Evolutionary conservation across 768 basidiomycete genomes (phyloP), one percentile per base, ranked within the genome.

Genomic region (Lactarius pseudohatsudake): DNA sequence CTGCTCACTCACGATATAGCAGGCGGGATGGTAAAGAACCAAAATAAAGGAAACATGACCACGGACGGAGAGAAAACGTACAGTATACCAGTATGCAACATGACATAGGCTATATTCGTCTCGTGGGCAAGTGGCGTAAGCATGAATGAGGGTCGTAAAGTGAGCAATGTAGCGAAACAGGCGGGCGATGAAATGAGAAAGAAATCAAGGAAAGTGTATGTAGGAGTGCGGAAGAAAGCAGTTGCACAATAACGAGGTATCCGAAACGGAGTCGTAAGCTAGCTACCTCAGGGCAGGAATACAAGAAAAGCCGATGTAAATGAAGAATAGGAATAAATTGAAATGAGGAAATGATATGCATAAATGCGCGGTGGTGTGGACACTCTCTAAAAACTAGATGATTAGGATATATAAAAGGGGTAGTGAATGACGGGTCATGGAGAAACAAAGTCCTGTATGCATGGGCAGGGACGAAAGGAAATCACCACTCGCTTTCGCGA

Each of bases 401-500:
- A 58, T 56, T 61, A 59, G 61, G 66, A 66, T 57, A 68, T 59
- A 64, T 59, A 50, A 30, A 16, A 53, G 16, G 32, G 16, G 7
- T 18, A n/a, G 43, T 41, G 53, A 69, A 30, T 7, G 22, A 53
- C 28, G 10, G 43, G n/a, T 60, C 41, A 54, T 32, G 22, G 50
- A 41, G 6, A 15, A 10, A 10, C 1, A 11, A 10, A 22, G 43
- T 66, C n/a, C 28, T 26, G n/a, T 10, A 32, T 32, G 45, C 32
- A 36, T 20, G 36, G 8, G 50, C 16, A 22, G 50, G 26, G 18
- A 13, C 28, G 22, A 43, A 13, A 41, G n/a, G 8, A 45, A 43
- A 41, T 63, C 56, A 71, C 43, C 65, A 66, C 20, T 69, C 68
- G 62, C 64, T 69, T 54, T 71, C 70, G 28, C 53, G 64, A 38